Evolutionary conservation across 495 filamentous ascomycete genomes (phyloP), one percentile per base, ranked within the genome.

Genomic region (Penicillium steckii): DNA sequence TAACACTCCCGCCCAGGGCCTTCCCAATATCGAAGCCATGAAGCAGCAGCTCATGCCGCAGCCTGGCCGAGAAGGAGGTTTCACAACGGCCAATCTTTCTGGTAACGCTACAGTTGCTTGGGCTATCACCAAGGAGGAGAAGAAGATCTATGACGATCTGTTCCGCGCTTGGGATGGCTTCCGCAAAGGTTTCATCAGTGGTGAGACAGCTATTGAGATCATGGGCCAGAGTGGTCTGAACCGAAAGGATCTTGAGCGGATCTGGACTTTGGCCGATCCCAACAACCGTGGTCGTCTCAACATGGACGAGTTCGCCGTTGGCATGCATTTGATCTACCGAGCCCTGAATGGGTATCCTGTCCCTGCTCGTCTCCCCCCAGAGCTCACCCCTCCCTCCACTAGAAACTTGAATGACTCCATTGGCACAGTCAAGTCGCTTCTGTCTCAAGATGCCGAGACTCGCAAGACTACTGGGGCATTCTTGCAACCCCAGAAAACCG

Each of bases 31-130:
- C 51, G 90, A 96, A 52, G 88, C 91, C 8, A 70, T 99, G 55
- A 91, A 96, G 60, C 86, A 91, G 48, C 92, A 91, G 61, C 96
- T 99, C 81, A 97, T 99, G 94, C 95, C 95, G 8, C 94, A 97
- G 60, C 84, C 88, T 50, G 95, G 95, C 23, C 87, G 95, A 5
- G 95, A 97, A 69, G 86, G 89, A 55, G 90, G 89, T 5, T 97
- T 90, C 59, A 93, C 87, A n/a, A 92, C 91, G 12, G 77, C 83
- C 49, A 91, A 92, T 7, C 77, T 99, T 22, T 86, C 88, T 25
- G 95, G 95, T 43, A 97, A 95, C 75, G 95, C 95, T 7, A 89
- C 86, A 5, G 91, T 99, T 62, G 93, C 95, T 3, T 99, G 93
- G 94, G 94, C 95, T 21, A 93, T 99, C 47, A 99, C 95, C 7